Percentiles rank a stretch among this genome's conserved stretches.
Conservation (phyloP, 2,329 filamentous ascomycete species). For the Hypoxylon sp. region DNA sequence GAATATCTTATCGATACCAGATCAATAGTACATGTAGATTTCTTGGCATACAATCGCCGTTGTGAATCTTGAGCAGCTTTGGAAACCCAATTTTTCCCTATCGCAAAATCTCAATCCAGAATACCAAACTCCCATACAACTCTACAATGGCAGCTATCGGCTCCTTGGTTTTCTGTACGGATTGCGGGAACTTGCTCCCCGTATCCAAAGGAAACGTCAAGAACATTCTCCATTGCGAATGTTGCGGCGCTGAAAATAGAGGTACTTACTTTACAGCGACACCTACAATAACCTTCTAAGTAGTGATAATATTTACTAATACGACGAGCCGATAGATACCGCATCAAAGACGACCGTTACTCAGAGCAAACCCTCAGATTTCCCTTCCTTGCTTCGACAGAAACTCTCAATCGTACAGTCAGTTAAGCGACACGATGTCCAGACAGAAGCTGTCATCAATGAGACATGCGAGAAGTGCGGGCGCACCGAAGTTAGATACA, state of each 20-base stretch:
- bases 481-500: slow-evolving; percentile 84
- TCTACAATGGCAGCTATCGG: slow-evolving; percentile 85
- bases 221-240: slow-evolving; percentile 83
- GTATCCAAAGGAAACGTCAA: slow-evolving; percentile 82
- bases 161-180: slow-evolving; percentile 91
- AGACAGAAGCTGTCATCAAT: slow-evolving; percentile 76
- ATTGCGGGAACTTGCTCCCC: slow-evolving; percentile 92
- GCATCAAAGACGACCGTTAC: slow-evolving; percentile 83
- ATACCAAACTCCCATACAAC: background rate
- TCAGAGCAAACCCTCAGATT: slow-evolving; percentile 88
- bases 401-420: slow-evolving; percentile 90
- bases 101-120: background rate
- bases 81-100: background rate
- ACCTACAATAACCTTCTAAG: slow-evolving; percentile 11
- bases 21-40: background rate
- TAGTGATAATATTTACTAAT: slow-evolving; percentile 20
- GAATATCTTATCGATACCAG: slow-evolving; percentile 19
- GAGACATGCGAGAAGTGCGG: slow-evolving; percentile 86
- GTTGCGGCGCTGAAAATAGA: slow-evolving; percentile 88
- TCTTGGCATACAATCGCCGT: background rate
- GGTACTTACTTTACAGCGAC: slow-evolving; percentile 70
- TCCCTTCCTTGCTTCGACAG: slow-evolving; percentile 89
- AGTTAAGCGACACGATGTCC: slow-evolving; percentile 81
- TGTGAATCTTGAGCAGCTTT: background rate
- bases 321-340: slow-evolving; percentile 68